Evolutionary conservation across 352 stramenopile species (phyloP), one percentile per base, ranked within the genome.

Genomic region (Thalassiosira exigua): DNA sequence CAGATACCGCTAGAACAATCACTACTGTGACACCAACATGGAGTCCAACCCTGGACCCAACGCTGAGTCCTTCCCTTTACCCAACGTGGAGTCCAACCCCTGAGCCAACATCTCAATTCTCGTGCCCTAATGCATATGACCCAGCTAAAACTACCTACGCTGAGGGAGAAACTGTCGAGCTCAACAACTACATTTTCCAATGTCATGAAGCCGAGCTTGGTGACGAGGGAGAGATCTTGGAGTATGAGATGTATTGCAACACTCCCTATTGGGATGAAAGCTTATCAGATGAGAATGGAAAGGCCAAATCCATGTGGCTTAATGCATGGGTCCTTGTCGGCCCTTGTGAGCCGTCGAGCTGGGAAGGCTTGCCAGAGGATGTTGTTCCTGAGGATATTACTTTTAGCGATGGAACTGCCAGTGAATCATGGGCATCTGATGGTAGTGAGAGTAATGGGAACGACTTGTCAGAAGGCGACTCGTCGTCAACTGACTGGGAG

Each of bases 101-200:
- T 19, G 53, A 61, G 22, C 50, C 50, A 61, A 11, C 0, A 14
- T 29, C 39, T 5, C 19, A 4, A 1, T 17, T 3, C 17, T 24
- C 41, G 12, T 61, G 53, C 26, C 53, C 53, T 61, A n/a, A 30
- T 39, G 11, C 32, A 29, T 61, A 21, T 21, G 53, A 61, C 27
- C 7, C 53, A 1, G 27, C 24, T 27, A 61, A 36, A 21, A 46
- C 2, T 42, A 11, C 53, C 22, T 61, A 61, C 53, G 39, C 27
- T 19, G 53, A 24, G 3, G 53, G 53, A 3, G 53, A 61, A 26
- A n/a, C 27, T 5, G 53, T 39, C 41, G 27, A 29, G 39, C 24
- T 61, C 19, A 5, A 39, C 14, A 14, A 29, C 33, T 26, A 32
- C 53, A 61, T 61, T 11, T 61, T 61, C n/a, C 26, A 22, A 12